phyloP scores from a whole-genome alignment of 192 early-diverging fungal genomes.

The Linnemannia exigua region DNA sequence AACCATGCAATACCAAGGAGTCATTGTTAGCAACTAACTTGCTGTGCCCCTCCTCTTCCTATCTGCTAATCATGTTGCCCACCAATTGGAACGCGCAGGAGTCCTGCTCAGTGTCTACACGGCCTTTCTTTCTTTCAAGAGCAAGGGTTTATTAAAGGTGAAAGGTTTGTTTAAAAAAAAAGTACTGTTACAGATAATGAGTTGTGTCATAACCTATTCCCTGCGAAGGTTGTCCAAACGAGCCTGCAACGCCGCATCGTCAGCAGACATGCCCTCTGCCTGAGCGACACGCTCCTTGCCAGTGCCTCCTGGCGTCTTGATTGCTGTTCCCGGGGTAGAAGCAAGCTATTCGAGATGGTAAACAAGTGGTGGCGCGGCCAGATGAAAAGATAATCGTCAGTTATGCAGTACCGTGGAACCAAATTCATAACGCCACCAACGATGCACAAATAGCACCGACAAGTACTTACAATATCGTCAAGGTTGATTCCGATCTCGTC shows the following conservation, averaged over 20 bases:
- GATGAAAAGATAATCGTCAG: neutral
- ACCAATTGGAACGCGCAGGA: neutral
- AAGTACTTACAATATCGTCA: slow-evolving; percentile 73
- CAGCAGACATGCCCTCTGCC: slow-evolving; percentile 66
- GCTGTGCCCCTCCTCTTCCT: too few relatives aligned
- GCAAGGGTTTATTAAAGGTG: neutral
- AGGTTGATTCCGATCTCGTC: slow-evolving; percentile 96
- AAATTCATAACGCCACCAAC: neutral
- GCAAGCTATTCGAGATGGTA: slow-evolving; percentile 48
- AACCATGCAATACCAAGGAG: too few relatives aligned
- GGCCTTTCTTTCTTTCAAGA: neutral
- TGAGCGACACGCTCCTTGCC: slow-evolving; percentile 66
- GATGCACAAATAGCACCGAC: neutral
- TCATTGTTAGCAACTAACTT: too few relatives aligned
- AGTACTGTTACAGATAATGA: neutral
- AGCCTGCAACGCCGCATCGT: slow-evolving; percentile 90
- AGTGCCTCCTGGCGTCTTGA: slow-evolving; percentile 47
- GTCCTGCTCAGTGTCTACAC: neutral
- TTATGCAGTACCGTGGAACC: neutral
- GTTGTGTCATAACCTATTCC: slow-evolving; percentile 68
- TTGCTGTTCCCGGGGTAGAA: slow-evolving; percentile 62
- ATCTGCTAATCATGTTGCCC: neutral
- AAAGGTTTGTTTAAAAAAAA: neutral
- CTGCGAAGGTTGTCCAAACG: slow-evolving; percentile 90
- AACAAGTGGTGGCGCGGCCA: neutral